Evolutionary conservation across 495 filamentous ascomycete species (phyloP).

Genomic region (Talaromyces thailandensis): DNA sequence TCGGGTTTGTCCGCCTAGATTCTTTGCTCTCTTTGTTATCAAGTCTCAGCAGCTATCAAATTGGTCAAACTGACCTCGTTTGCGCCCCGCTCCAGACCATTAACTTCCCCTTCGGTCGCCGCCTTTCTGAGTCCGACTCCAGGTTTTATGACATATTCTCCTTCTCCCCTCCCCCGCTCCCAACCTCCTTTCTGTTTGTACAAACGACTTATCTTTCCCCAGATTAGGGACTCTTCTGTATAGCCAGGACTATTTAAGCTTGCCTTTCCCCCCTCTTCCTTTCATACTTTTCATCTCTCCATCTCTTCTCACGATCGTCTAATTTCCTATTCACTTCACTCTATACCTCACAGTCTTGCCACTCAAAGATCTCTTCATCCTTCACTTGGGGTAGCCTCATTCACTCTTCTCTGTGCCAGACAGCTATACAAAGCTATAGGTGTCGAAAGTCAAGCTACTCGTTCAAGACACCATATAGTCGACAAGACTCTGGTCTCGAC

Average conservation of each 20-base stretch:
- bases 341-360: background rate
- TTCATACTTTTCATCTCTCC: background rate
- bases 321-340: conserved; percentile 9
- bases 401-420: background rate
- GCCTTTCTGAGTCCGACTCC: background rate
- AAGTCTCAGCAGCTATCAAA: background rate
- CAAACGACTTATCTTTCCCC: background rate
- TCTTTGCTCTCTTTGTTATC: background rate
- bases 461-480: background rate
- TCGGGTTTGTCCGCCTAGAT: background rate
- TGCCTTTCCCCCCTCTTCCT: conserved; percentile 2
- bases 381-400: background rate
- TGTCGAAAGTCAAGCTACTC: background rate
- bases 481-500: background rate
- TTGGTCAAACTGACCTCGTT: background rate
- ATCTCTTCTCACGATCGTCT: conserved; percentile 4
- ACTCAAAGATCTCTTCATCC: background rate
- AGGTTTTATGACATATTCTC: background rate
- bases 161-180: background rate
- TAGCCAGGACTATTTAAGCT: background rate
- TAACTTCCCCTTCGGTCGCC: conserved; percentile 1
- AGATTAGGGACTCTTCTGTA: background rate
- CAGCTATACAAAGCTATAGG: background rate
- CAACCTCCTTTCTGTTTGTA: background rate
- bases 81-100: background rate